Conservation (phyloP, 176 grass and related monocot species). For the Lolium rigidum region DNA sequence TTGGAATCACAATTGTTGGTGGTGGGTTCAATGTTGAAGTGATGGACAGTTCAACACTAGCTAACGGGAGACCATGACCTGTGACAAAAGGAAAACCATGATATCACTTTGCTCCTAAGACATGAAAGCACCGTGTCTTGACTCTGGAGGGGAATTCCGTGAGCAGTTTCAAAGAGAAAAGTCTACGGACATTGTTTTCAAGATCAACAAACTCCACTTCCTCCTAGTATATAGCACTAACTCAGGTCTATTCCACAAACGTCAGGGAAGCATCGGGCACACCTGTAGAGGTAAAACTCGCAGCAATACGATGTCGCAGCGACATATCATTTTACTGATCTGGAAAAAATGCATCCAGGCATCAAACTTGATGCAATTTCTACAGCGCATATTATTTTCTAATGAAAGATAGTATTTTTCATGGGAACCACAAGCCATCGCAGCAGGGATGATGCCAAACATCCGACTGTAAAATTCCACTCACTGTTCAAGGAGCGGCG, state of each 20-base stretch:
- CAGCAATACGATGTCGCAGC: background rate
- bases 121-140: too few species aligned
- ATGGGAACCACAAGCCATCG: background rate
- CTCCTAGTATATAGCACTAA: background rate
- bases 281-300: background rate
- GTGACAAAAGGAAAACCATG: too few species aligned
- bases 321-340: background rate
- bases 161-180: background rate
- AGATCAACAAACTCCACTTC: background rate
- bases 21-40: background rate
- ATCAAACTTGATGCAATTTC: background rate
- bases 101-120: too few species aligned
- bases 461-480: background rate
- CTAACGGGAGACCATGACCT: background rate
- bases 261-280: background rate
- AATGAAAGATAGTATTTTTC: background rate
- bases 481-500: background rate
- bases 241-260: background rate
- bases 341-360: background rate
- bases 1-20: background rate
- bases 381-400: background rate
- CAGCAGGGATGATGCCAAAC: background rate
- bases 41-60: background rate
- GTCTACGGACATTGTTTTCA: background rate
- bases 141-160: background rate